phyloP scores from a whole-genome alignment of 73 alveolate species.

The Tetrahymena borealis region DNA sequence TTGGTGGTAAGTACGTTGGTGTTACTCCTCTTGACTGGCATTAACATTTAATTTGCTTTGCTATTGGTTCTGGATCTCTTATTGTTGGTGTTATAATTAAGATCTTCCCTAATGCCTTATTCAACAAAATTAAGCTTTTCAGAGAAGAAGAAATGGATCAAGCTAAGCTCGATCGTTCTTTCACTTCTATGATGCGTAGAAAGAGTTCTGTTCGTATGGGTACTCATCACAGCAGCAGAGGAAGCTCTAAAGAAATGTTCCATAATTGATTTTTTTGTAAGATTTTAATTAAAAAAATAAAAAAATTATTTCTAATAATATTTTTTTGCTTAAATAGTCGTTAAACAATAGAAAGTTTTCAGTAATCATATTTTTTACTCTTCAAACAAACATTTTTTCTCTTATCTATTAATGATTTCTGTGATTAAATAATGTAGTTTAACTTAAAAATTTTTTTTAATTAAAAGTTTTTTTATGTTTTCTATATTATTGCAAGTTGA shows the following conservation, averaged over 20 bases:
- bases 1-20: slow-evolving; percentile 78
- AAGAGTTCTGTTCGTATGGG: slow-evolving; percentile 30
- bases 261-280: too few species aligned
- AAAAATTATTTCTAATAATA: too few species aligned
- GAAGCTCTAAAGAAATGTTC: not conserved
- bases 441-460: too few species aligned
- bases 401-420: too few species aligned
- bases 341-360: too few species aligned
- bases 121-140: slow-evolving; percentile 28
- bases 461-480: too few species aligned
- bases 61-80: slow-evolving; percentile 46
- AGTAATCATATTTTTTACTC: too few species aligned
- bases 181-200: slow-evolving; percentile 29
- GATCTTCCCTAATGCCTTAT: slow-evolving; percentile 25
- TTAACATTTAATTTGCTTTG: slow-evolving; percentile 63
- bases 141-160: slow-evolving; percentile 38
- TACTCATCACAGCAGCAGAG: not conserved
- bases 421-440: too few species aligned
- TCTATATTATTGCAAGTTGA: too few species aligned
- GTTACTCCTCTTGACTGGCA: slow-evolving; percentile 51
- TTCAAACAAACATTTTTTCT: too few species aligned
- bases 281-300: too few species aligned
- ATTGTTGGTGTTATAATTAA: slow-evolving; percentile 25
- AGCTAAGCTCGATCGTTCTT: slow-evolving; percentile 33
- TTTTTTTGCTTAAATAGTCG: too few species aligned